A percentile compares a stretch with the other conserved stretches of the same genome.
These are phyloP conservation scores for Aphanomyces astaci DNA, from an alignment of 352 stramenopile species.

Conservation along the genomic window DNA sequence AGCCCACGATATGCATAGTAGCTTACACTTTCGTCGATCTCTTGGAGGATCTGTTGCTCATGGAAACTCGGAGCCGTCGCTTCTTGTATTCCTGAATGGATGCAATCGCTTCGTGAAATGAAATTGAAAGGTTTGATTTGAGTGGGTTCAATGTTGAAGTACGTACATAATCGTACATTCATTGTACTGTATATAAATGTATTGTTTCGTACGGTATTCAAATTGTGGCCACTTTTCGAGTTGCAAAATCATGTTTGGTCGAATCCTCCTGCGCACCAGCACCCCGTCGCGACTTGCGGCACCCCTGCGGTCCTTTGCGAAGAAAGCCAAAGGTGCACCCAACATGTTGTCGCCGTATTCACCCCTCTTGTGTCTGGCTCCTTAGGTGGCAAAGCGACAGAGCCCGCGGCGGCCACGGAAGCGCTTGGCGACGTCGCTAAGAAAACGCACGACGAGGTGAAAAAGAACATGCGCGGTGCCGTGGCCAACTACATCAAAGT, in stretches of 20 bases:
- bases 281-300: too few relatives aligned
- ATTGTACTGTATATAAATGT: background rate
- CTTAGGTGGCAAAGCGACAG: background rate
- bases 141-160: background rate
- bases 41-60: too few relatives aligned
- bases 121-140: too few relatives aligned
- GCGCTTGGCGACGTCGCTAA: background rate
- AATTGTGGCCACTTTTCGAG: too few relatives aligned
- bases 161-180: background rate
- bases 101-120: too few relatives aligned
- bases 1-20: too few relatives aligned
- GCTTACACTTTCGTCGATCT: too few relatives aligned
- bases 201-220: too few relatives aligned
- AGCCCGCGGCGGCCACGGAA: background rate
- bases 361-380: background rate
- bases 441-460: constrained; percentile 20
- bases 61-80: too few relatives aligned
- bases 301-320: background rate
- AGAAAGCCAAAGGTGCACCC: constrained; percentile 10
- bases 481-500: constrained; percentile 69
- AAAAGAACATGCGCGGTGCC: constrained; percentile 74
- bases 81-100: too few relatives aligned
- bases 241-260: background rate
- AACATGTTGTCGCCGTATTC: background rate
- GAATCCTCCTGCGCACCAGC: background rate